These are phyloP conservation scores for Talaromyces piceae DNA, from an alignment of 2,329 filamentous ascomycete genomes.

Conservation along the genomic window DNA sequence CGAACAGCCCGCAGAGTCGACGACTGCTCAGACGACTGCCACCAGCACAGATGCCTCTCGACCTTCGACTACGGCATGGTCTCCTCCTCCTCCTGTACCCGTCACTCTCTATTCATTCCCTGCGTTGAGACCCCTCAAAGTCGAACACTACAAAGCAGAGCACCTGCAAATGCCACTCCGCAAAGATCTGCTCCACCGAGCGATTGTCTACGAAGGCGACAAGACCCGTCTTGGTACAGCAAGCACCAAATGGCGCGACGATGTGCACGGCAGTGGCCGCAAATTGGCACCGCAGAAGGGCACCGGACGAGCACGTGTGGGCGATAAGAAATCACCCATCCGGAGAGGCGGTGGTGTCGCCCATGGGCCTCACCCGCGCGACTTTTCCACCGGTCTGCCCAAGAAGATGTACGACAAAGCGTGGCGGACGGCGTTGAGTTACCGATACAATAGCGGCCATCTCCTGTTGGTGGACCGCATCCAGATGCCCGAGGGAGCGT, in stretches of 20 bases:
- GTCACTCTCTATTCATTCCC: slow-evolving; percentile 89
- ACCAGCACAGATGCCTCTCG: slow-evolving; percentile 14
- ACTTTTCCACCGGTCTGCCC: slow-evolving; percentile 78
- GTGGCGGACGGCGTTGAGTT: slow-evolving; percentile 88
- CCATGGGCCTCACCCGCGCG: slow-evolving; percentile 83
- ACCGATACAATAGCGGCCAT: slow-evolving; percentile 81
- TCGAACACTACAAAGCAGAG: slow-evolving; percentile 69
- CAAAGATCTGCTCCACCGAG: slow-evolving; percentile 85
- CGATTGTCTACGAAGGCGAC: slow-evolving; percentile 89
- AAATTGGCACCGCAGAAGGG: slow-evolving; percentile 89
- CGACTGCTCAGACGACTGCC: too few relatives aligned
- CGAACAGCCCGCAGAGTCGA: slow-evolving; percentile 19
- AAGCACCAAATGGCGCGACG: slow-evolving; percentile 68
- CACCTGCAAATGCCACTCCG: slow-evolving; percentile 83
- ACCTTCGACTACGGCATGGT: slow-evolving; percentile 27
- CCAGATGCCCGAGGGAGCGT: slow-evolving; percentile 47
- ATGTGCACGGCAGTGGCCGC: slow-evolving; percentile 73
- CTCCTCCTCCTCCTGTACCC: slow-evolving; percentile 55
- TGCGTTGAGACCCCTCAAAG: slow-evolving; percentile 70
- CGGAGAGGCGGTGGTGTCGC: slow-evolving; percentile 77
- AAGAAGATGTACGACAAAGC: slow-evolving; percentile 91
- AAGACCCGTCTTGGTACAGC: slow-evolving; percentile 80
- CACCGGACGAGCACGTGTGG: slow-evolving; percentile 68
- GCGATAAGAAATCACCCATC: slow-evolving; percentile 74
- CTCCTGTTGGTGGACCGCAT: slow-evolving; percentile 79